These are phyloP conservation scores for Trichophyton benhamiae DNA, from an alignment of 2,329 filamentous ascomycete genomes.

Conservation along the genomic window DNA sequence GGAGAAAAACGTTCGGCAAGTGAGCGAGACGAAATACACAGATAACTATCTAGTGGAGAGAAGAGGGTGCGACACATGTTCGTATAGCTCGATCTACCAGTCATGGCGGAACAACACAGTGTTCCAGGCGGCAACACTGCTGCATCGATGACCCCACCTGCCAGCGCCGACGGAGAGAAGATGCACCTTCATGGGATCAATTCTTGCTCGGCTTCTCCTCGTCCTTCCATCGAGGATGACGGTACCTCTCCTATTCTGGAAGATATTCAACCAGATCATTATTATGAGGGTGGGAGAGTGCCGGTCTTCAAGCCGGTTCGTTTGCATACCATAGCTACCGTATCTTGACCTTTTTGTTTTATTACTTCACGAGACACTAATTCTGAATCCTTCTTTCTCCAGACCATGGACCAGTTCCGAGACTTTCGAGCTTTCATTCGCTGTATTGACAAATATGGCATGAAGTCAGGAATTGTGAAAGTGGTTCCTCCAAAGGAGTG, in stretches of 20 bases:
- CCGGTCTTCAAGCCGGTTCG: conserved; percentile 81
- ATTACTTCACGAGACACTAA: background rate
- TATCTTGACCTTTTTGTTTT: background rate
- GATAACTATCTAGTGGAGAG: background rate
- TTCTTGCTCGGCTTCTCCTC: conserved; percentile 9
- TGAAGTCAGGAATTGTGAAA: conserved; percentile 95
- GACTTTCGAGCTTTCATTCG: conserved; percentile 87
- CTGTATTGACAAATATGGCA: conserved; percentile 85
- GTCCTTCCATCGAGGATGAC: conserved; percentile 31
- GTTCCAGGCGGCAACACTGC: conserved; percentile 15
- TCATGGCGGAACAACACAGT: conserved; percentile 21
- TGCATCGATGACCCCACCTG: conserved; percentile 32
- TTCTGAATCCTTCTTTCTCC: conserved; percentile 9
- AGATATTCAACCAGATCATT: conserved; percentile 73
- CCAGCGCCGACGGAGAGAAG: conserved; percentile 35
- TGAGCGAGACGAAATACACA: background rate
- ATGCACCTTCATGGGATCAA: conserved; percentile 22
- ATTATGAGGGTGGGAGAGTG: conserved; percentile 68
- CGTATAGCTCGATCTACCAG: background rate
- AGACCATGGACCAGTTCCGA: conserved; percentile 84
- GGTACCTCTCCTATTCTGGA: conserved; percentile 35
- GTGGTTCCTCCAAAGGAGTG: conserved; percentile 89
- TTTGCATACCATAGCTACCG: conserved; percentile 16
- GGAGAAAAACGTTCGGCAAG: background rate
- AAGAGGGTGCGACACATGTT: conserved; percentile 1